Evolutionary conservation across 2,329 filamentous ascomycete genomes (phyloP).

Genomic region (Trichoderma sp.): DNA sequence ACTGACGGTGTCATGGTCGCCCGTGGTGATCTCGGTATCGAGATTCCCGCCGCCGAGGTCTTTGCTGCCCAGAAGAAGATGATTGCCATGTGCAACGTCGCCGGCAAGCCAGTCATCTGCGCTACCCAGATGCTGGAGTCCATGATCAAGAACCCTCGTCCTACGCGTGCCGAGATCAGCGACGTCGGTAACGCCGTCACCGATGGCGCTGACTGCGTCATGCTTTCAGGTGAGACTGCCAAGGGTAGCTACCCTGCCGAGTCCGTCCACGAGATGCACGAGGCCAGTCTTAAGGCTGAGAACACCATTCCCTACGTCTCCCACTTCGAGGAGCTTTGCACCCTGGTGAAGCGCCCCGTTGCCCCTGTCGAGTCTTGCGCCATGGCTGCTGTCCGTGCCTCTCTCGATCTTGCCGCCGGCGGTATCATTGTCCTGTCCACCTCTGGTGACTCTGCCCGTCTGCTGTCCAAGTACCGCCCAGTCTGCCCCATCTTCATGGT

Average conservation of each 20-base stretch:
- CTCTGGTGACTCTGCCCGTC: conserved; percentile 89
- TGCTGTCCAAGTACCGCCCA: conserved; percentile 97
- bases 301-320: conserved; percentile 96
- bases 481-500: conserved; percentile 99
- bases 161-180: conserved; percentile 96
- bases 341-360: conserved; percentile 79
- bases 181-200: conserved; percentile 98
- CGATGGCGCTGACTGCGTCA: conserved; percentile 98
- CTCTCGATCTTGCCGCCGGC: conserved; percentile 93
- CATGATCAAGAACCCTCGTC: conserved; percentile 99
- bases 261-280: conserved; percentile 96
- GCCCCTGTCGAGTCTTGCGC: conserved; percentile 90
- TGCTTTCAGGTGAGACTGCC: conserved; percentile 98
- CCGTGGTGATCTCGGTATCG: conserved; percentile 93
- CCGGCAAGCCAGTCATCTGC: conserved; percentile 98
- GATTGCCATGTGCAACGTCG: conserved; percentile 99
- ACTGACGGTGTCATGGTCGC: conserved; percentile 99
- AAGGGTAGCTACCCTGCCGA: conserved; percentile 94
- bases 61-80: conserved; percentile 99
- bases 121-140: conserved; percentile 99
- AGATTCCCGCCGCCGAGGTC: conserved; percentile 97
- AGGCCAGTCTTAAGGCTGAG: conserved; percentile 95
- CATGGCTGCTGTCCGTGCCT: conserved; percentile 95
- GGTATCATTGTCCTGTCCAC: conserved; percentile 96
- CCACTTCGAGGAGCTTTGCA: conserved; percentile 93